Percentiles rank a stretch among this genome's conserved stretches.
These are phyloP conservation scores for Bipolaris victoriae DNA, from an alignment of 2,329 filamentous ascomycete species.

Conservation along the genomic window DNA sequence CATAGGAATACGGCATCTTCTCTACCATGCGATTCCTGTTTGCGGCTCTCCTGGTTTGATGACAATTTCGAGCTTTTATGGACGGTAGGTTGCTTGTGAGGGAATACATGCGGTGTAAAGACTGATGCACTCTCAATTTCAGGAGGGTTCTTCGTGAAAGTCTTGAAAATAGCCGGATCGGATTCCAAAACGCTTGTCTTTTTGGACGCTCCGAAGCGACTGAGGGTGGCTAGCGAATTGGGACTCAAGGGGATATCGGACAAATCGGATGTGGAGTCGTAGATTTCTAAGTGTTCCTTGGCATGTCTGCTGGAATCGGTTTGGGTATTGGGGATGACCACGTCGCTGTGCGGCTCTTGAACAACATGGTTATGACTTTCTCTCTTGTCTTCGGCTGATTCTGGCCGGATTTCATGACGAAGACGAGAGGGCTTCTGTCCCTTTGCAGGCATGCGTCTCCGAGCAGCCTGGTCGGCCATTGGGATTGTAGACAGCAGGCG, in stretches of 20 bases:
- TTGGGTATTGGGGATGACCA: constrained; percentile 29
- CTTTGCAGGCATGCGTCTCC: constrained; percentile 13
- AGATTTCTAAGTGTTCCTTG: not conserved
- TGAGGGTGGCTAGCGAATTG: constrained; percentile 2
- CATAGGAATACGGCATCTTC: not conserved
- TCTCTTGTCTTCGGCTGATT: constrained; percentile 23
- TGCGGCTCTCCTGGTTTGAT: not conserved
- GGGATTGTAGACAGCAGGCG: not conserved
- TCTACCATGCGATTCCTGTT: constrained; percentile 1
- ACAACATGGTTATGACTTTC: constrained; percentile 1
- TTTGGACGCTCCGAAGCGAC: constrained; percentile 7
- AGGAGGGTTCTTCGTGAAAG: not conserved
- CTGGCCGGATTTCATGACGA: constrained; percentile 26
- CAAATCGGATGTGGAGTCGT: not conserved
- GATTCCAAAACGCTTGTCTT: not conserved
- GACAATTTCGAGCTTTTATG: not conserved
- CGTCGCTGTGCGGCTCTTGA: constrained; percentile 30
- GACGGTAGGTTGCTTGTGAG: not conserved
- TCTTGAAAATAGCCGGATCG: not conserved
- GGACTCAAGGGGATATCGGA: constrained; percentile 6
- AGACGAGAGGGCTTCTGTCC: constrained; percentile 27
- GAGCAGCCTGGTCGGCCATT: constrained; percentile 22
- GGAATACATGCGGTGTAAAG: constrained; percentile 3
- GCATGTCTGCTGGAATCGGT: constrained; percentile 1
- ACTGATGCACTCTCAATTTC: not conserved